Evolutionary conservation across 192 early-diverging fungal species (phyloP).

Genomic region (Funneliformis mosseae): DNA sequence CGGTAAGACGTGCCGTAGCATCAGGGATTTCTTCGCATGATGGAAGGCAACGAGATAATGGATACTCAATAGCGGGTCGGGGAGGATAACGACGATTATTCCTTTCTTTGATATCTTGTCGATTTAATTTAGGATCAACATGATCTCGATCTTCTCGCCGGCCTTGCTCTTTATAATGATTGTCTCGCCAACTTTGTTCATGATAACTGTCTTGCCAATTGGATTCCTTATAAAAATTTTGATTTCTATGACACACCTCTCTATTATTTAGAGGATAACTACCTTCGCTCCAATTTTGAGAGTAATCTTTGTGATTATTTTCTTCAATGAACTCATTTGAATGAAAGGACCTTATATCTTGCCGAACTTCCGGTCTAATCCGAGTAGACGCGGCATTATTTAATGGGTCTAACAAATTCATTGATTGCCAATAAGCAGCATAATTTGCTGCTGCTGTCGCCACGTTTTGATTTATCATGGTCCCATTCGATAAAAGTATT

Average conservation of each 20-base stretch:
- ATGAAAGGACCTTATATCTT: not conserved
- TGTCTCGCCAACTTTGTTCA: not conserved
- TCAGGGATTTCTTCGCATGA: conserved; percentile 27
- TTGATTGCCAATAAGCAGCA: not conserved
- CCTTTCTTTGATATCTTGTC: not conserved
- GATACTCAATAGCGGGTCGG: conserved; percentile 11
- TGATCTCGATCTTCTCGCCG: not conserved
- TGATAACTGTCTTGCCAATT: not conserved
- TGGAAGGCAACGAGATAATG: conserved; percentile 15
- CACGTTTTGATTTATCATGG: not conserved
- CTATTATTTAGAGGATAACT: not conserved
- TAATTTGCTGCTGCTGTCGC: not conserved
- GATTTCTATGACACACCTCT: not conserved
- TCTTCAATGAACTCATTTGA: not conserved
- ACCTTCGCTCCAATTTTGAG: not conserved
- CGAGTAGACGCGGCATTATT: not conserved
- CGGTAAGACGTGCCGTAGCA: conserved; percentile 7
- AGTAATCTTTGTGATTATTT: not conserved
- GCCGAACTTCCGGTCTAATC: not conserved
- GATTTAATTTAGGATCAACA: not conserved
- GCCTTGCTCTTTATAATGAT: not conserved
- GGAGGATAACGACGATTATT: not conserved
- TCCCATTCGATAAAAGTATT: not conserved
- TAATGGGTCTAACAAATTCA: not conserved
- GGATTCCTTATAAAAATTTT: not conserved